phyloP scores from a whole-genome alignment of 257 asterid species.

The Verbena officinalis region DNA sequence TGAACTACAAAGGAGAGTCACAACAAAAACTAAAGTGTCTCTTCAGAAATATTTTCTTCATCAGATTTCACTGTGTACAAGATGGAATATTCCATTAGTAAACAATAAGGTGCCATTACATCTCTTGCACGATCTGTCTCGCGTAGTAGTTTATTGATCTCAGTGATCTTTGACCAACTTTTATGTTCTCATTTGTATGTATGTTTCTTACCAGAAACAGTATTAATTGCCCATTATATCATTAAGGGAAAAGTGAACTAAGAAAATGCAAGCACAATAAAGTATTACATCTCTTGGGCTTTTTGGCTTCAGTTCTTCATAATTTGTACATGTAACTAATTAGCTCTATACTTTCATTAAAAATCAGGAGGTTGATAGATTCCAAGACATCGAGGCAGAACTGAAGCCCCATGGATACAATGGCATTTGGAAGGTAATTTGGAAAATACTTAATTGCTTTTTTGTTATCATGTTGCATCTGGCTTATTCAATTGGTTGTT shows the following conservation, averaged over 20 bases:
- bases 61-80: not conserved
- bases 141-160: slow-evolving; percentile 10
- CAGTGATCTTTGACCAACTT: not conserved
- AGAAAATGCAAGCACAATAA: not conserved
- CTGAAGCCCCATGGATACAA: slow-evolving; percentile 71
- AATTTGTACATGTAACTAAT: not conserved
- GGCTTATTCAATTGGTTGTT: not conserved
- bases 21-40: not conserved
- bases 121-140: slow-evolving; percentile 15
- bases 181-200: slow-evolving; percentile 1
- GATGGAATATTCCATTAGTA: not conserved
- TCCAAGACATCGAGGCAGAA: slow-evolving; percentile 78
- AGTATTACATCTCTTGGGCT: not conserved
- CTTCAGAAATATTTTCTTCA: not conserved
- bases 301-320: slow-evolving; percentile 7
- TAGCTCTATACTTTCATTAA: slow-evolving; percentile 25
- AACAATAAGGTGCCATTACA: not conserved
- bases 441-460: slow-evolving; percentile 28
- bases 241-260: not conserved
- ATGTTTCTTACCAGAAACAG: not conserved
- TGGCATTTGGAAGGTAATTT: slow-evolving; percentile 94
- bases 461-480: slow-evolving; percentile 17
- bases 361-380: slow-evolving; percentile 93
- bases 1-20: not conserved
- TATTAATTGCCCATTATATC: not conserved